Conservation (phyloP, 2,329 filamentous ascomycete species). For the Ascochyta lentis region DNA sequence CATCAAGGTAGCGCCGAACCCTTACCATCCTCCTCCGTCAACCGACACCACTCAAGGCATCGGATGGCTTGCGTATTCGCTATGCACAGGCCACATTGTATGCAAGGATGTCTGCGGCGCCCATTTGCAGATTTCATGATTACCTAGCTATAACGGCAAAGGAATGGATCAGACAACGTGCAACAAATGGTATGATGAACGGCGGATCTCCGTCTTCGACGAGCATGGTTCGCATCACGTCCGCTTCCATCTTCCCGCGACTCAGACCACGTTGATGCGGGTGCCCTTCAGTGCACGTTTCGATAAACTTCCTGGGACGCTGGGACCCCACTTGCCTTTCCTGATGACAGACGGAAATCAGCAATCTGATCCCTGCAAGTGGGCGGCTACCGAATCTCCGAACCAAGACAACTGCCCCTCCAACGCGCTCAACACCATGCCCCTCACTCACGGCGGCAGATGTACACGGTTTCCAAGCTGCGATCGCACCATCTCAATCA, state of each 20-base stretch:
- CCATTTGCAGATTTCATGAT: conserved; percentile 26
- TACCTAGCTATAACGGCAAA: conserved; percentile 31
- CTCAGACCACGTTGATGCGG: conserved; percentile 10
- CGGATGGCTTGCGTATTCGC: conserved; percentile 16
- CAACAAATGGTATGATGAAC: conserved; percentile 2
- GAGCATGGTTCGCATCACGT: conserved; percentile 11
- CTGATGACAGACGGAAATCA: conserved; percentile 22
- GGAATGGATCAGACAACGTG: conserved; percentile 8
- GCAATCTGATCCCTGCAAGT: conserved; percentile 28
- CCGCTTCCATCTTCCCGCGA: conserved; percentile 7
- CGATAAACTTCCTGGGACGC: conserved; percentile 20
- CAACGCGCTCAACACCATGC: conserved; percentile 36
- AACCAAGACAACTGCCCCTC: conserved; percentile 23
- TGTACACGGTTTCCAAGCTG: background rate
- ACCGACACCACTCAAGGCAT: conserved; percentile 25
- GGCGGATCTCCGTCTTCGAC: conserved; percentile 1
- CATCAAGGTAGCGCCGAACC: conserved; percentile 27
- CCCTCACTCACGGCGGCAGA: conserved; percentile 12
- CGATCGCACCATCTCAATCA: conserved; percentile 12
- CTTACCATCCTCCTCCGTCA: conserved; percentile 28
- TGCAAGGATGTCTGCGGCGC: conserved; percentile 19
- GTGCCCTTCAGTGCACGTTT: conserved; percentile 21
- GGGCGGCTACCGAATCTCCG: conserved; percentile 16
- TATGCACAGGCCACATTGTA: conserved; percentile 23
- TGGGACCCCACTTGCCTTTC: conserved; percentile 40